Base-by-base conservation (phyloP, 441 rosid genomes). In the Daphne laureola region DNA sequence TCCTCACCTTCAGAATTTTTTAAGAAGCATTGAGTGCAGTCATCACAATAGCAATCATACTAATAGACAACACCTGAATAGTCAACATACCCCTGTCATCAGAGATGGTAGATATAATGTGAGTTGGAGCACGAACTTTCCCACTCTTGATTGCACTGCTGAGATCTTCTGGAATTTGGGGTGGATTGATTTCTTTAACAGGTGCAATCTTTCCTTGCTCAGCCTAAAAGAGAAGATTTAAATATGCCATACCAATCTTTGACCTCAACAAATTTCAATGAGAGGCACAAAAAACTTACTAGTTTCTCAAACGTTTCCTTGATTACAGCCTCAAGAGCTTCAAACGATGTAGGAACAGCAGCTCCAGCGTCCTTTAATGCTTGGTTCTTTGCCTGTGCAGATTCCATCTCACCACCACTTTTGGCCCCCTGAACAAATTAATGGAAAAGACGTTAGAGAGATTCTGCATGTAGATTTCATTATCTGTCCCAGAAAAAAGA, bases 81-180 rank as follows among this genome's bases (percentile, higher is more conserved):
- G 50, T 5, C 14, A 49, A 35, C 26, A 35, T 61, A 77, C 86
- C 83, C 73, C 89, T 75, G 52, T 82, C 89, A 59, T 82, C 86
- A 43, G 81, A 82, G 49, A 82, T 82, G 51, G 89, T 79, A 13
- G 89, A 82, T 50, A 82, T 79, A 58, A 82, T 70, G 64, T 79
- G 89, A 46, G 89, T 82, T 23, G 86, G 85, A 49, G 89, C 86
- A n/a, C 86, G 75, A 45, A 79, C 85, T 82, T 79, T 82, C 62
- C 89, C 83, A 15, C 85, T 77, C 80, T 75, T 82, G 49, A 82
- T 82, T 51, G 89, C 89, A 8, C 62, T 58, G 53, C 58, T 77
- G 46, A 82, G 89, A 71, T 82, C 89, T 73, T 79, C 89, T 0
- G 89, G 89, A 53, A 82, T 78, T 63, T 73, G 83, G 31, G 86